A percentile compares a stretch with the other conserved stretches of the same genome.
These are phyloP conservation scores for Phytophthora cactorum DNA, from an alignment of 352 stramenopile species.

Conservation along the genomic window DNA sequence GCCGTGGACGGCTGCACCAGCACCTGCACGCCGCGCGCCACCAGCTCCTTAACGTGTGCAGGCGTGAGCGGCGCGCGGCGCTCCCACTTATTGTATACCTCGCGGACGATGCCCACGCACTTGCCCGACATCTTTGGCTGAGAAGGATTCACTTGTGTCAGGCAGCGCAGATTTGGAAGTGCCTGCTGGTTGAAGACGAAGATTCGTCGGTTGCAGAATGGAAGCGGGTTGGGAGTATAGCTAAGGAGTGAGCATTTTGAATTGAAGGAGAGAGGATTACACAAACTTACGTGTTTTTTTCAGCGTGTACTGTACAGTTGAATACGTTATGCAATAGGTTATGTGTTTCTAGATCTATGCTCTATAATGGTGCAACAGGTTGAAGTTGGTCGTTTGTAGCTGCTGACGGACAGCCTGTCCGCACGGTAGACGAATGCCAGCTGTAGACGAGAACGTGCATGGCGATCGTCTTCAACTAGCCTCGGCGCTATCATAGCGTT, in stretches of 20 bases:
- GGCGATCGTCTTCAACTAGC: background rate
- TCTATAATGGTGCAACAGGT: background rate
- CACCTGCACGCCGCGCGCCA: conserved; percentile 85
- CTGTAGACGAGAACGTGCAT: conserved; percentile 1
- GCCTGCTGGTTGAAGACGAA: conserved; percentile 14
- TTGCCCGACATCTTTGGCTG: conserved; percentile 43
- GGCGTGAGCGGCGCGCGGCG: conserved; percentile 92
- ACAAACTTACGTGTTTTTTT: too few relatives aligned
- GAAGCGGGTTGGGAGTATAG: too few relatives aligned
- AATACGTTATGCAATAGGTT: background rate
- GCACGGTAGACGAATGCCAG: background rate
- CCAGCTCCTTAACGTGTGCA: conserved; percentile 86
- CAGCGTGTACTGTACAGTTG: too few relatives aligned
- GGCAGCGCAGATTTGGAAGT: conserved; percentile 23
- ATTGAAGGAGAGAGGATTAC: too few relatives aligned
- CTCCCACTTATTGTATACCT: conserved; percentile 97
- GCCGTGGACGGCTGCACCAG: conserved; percentile 93
- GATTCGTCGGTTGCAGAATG: background rate
- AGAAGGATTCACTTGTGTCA: conserved; percentile 4
- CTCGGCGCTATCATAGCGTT: background rate
- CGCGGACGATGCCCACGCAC: conserved; percentile 91
- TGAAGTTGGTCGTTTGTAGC: background rate
- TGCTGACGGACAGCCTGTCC: background rate
- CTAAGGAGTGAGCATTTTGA: too few relatives aligned
- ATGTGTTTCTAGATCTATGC: background rate